These are phyloP conservation scores for Pyrenula massariospora DNA, from an alignment of 495 filamentous ascomycete genomes.

Conservation along the genomic window DNA sequence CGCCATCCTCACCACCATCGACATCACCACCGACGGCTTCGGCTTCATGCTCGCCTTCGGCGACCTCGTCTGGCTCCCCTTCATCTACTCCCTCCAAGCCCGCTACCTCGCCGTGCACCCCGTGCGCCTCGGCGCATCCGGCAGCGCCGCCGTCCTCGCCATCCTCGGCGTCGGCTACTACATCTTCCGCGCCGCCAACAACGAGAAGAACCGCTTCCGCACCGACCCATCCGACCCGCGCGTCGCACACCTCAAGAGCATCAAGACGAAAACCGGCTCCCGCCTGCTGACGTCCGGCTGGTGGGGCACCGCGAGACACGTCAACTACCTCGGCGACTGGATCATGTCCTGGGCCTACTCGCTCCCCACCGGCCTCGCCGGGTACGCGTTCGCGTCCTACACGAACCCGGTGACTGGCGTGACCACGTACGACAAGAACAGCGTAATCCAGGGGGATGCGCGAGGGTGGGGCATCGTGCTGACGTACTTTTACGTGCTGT, in stretches of 20 bases:
- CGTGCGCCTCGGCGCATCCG: slow-evolving; percentile 54
- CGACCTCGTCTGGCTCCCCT: slow-evolving; percentile 88
- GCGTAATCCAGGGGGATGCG: slow-evolving; percentile 55
- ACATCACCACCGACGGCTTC: slow-evolving; percentile 90
- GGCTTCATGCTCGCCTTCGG: slow-evolving; percentile 96
- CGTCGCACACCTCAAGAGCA: slow-evolving; percentile 71
- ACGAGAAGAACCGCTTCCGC: slow-evolving; percentile 89
- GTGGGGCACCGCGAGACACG: slow-evolving; percentile 89
- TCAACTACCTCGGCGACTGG: slow-evolving; percentile 99
- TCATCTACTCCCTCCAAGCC: slow-evolving; percentile 75
- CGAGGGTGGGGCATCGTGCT: slow-evolving; percentile 74
- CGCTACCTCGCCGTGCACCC: slow-evolving; percentile 85
- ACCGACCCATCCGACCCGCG: slow-evolving; percentile 75
- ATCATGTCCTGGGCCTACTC: slow-evolving; percentile 86
- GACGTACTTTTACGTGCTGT: slow-evolving; percentile 91
- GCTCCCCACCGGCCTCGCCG: slow-evolving; percentile 78
- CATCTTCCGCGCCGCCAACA: slow-evolving; percentile 87
- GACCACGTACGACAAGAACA: slow-evolving; percentile 33
- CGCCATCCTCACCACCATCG: slow-evolving; percentile 88
- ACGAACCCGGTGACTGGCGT: slow-evolving; percentile 38
- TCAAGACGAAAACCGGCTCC: slow-evolving; percentile 73
- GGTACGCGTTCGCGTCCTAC: slow-evolving; percentile 48
- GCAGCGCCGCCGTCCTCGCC: slow-evolving; percentile 47
- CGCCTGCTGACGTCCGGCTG: slow-evolving; percentile 78
- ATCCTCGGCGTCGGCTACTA: slow-evolving; percentile 62